phyloP scores from a whole-genome alignment of 2,329 filamentous ascomycete species.

The Xylaria sp. region DNA sequence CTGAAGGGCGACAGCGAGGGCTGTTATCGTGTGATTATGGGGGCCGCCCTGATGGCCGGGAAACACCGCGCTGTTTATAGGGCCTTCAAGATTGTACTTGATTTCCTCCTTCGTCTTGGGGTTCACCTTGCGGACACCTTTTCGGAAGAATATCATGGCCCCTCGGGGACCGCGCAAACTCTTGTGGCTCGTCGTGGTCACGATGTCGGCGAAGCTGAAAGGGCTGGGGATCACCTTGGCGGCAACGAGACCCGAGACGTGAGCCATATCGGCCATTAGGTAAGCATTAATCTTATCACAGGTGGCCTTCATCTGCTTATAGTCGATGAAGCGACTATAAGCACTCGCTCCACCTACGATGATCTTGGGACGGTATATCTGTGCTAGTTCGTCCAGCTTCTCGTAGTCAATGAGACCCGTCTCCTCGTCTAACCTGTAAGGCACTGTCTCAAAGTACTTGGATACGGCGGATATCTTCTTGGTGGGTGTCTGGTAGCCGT shows the following conservation, averaged over 20 bases:
- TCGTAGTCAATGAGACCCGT: constrained; percentile 97
- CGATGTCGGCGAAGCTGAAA: constrained; percentile 89
- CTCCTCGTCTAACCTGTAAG: constrained; percentile 88
- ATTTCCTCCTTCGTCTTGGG: constrained; percentile 87
- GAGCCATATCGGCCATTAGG: constrained; percentile 94
- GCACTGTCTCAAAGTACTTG: constrained; percentile 98
- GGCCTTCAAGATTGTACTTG: constrained; percentile 88
- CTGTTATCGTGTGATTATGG: constrained; percentile 99
- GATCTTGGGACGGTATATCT: constrained; percentile 92
- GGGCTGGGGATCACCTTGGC: constrained; percentile 91
- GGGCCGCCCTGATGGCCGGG: constrained; percentile 97
- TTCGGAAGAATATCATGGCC: constrained; percentile 98
- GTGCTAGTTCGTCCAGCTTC: constrained; percentile 85
- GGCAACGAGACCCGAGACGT: constrained; percentile 93
- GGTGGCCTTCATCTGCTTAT: constrained; percentile 89
- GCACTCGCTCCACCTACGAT: constrained; percentile 95
- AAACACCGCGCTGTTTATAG: constrained; percentile 97
- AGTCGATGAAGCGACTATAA: constrained; percentile 96
- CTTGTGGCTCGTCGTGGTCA: constrained; percentile 98
- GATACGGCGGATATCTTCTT: constrained; percentile 98
- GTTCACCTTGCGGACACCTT: constrained; percentile 84
- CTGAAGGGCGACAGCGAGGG: constrained; percentile 91
- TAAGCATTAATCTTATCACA: constrained; percentile 93
- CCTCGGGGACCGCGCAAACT: constrained; percentile 93
- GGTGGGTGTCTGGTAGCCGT: constrained; percentile 95